Percentiles rank a stretch among this genome's conserved stretches.
phyloP scores from a whole-genome alignment of 441 rosid genomes.

The Gossypium trilobum region DNA sequence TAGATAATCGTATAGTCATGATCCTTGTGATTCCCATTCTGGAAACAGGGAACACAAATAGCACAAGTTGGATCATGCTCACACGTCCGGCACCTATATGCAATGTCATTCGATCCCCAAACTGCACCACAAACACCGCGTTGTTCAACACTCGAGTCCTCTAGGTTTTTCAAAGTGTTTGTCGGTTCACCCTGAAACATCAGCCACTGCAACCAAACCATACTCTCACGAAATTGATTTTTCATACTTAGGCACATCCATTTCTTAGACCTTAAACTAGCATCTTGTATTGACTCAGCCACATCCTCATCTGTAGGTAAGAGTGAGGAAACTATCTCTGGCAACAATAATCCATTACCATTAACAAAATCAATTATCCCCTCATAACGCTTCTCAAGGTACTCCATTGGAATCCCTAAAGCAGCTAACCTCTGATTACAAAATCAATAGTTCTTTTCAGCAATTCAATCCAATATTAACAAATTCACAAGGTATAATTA shows the following conservation, averaged over 20 bases:
- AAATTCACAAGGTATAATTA: not conserved
- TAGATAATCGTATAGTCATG: conserved; percentile 85
- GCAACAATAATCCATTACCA: conserved; percentile 31
- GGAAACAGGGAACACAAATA: conserved; percentile 89
- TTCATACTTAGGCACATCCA: conserved; percentile 27
- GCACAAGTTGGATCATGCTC: conserved; percentile 94
- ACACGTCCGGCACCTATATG: conserved; percentile 81
- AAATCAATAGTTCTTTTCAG: conserved; percentile 10
- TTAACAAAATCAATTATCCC: conserved; percentile 53
- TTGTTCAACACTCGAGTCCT: conserved; percentile 40
- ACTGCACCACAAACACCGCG: conserved; percentile 96
- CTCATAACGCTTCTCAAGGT: conserved; percentile 27
- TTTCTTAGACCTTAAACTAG: conserved; percentile 31
- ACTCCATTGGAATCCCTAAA: conserved; percentile 52
- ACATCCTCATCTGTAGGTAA: conserved; percentile 72
- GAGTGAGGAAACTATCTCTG: conserved; percentile 49
- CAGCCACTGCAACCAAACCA: conserved; percentile 81
- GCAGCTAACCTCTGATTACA: conserved; percentile 54
- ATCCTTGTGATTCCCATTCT: conserved; percentile 65
- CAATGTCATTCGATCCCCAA: conserved; percentile 87
- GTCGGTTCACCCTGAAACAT: conserved; percentile 70
- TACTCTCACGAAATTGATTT: conserved; percentile 44
- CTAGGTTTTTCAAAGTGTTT: conserved; percentile 38
- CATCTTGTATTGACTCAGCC: conserved; percentile 30
- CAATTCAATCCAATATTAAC: not conserved